phyloP scores from a whole-genome alignment of 2,329 filamentous ascomycete genomes.

The Didymella pinodella region DNA sequence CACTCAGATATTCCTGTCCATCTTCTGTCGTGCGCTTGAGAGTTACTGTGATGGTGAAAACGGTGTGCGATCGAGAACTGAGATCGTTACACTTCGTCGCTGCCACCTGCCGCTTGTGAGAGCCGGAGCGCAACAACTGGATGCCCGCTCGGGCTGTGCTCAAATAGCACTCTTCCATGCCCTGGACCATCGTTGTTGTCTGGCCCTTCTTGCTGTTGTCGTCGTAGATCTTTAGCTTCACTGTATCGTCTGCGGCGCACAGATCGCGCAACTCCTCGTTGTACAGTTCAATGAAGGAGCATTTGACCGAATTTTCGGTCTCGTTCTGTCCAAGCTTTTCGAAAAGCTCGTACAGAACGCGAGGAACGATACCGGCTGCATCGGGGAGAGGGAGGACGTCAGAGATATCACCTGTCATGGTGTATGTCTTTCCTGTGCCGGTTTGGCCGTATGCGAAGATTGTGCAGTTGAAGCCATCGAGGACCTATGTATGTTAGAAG shows the following conservation, averaged over 20 bases:
- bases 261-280: slow-evolving; percentile 96
- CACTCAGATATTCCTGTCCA: slow-evolving; percentile 88
- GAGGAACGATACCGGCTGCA: slow-evolving; percentile 91
- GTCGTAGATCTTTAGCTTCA: slow-evolving; percentile 95
- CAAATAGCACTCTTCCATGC: slow-evolving; percentile 97
- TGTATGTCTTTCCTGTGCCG: slow-evolving; percentile 98
- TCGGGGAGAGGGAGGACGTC: slow-evolving; percentile 90
- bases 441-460: slow-evolving; percentile 99
- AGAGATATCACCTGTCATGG: slow-evolving; percentile 97
- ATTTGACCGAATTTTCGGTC: slow-evolving; percentile 91
- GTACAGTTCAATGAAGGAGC: slow-evolving; percentile 98
- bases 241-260: slow-evolving; percentile 78
- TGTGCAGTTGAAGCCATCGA: slow-evolving; percentile 95
- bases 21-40: slow-evolving; percentile 82
- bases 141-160: slow-evolving; percentile 85
- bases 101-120: slow-evolving; percentile 94
- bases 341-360: slow-evolving; percentile 87
- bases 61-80: slow-evolving; percentile 94
- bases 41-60: slow-evolving; percentile 94
- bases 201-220: slow-evolving; percentile 85
- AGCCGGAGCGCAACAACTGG: slow-evolving; percentile 85
- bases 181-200: slow-evolving; percentile 86
- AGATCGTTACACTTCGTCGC: slow-evolving; percentile 99
- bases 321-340: slow-evolving; percentile 77
- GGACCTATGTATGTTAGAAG: slow-evolving; percentile 67